A percentile compares a stretch with the other conserved stretches of the same genome.
Conservation (phyloP, 768 basidiomycete genomes). For the Auricularia sp. region DNA sequence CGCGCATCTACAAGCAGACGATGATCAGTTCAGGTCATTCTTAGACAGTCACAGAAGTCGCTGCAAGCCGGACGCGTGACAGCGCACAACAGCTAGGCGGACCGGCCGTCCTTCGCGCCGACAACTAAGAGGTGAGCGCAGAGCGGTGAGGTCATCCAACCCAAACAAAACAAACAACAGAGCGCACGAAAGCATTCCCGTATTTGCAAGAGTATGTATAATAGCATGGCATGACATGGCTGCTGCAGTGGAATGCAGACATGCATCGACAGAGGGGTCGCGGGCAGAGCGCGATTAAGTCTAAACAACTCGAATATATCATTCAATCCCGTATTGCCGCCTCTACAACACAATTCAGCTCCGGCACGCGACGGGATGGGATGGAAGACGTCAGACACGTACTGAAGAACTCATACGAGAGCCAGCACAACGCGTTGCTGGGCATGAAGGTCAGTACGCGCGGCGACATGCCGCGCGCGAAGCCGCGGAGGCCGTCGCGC, state of each 20-base stretch:
- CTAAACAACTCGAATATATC: background rate
- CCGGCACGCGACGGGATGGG: conserved; percentile 3
- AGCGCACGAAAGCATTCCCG: too few relatives aligned
- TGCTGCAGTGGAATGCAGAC: background rate
- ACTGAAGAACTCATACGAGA: conserved; percentile 99
- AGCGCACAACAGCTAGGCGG: too few relatives aligned
- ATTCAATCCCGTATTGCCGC: conserved; percentile 42
- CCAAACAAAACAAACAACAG: too few relatives aligned
- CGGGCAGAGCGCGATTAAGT: background rate
- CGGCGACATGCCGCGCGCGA: conserved; percentile 79
- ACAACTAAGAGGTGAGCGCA: too few relatives aligned
- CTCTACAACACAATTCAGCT: conserved; percentile 31
- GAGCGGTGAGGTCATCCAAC: too few relatives aligned
- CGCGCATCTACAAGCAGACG: too few relatives aligned
- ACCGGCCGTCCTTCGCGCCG: too few relatives aligned
- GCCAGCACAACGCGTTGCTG: conserved; percentile 93
- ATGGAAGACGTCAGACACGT: conserved; percentile 27
- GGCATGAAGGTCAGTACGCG: conserved; percentile 93
- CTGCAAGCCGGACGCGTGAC: too few relatives aligned
- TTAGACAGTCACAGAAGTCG: too few relatives aligned
- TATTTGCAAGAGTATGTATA: background rate
- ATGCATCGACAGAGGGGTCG: background rate
- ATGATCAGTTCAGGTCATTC: too few relatives aligned
- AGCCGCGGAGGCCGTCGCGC: conserved; percentile 77
- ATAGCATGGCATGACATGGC: background rate